Conservation (phyloP, 352 stramenopile species). For the Phytophthora syringae region DNA sequence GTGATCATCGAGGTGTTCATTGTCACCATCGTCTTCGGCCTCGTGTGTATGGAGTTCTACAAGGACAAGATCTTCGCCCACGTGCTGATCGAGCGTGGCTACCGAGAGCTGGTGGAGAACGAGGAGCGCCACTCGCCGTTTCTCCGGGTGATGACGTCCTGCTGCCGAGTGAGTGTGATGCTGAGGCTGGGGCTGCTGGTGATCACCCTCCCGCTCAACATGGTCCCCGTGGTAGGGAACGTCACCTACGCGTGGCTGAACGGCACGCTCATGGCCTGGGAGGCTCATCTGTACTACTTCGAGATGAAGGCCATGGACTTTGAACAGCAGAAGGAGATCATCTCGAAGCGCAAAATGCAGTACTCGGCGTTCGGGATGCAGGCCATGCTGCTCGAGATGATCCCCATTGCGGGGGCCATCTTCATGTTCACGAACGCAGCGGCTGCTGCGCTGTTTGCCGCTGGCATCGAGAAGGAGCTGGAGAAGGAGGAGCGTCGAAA, state of each 20-base stretch:
- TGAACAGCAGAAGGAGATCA: slow-evolving; percentile 53
- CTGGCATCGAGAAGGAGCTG: slow-evolving; percentile 54
- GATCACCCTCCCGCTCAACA: slow-evolving; percentile 61
- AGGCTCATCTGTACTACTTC: slow-evolving; percentile 69
- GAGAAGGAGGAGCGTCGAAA: slow-evolving; percentile 28
- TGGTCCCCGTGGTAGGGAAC: slow-evolving; percentile 61
- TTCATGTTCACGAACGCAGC: slow-evolving; percentile 72
- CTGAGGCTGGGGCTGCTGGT: slow-evolving; percentile 55
- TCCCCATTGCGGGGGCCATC: slow-evolving; percentile 51
- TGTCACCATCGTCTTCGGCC: slow-evolving; percentile 55
- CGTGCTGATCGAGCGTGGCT: slow-evolving; percentile 47
- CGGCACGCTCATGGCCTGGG: slow-evolving; percentile 58
- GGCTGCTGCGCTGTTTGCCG: slow-evolving; percentile 61
- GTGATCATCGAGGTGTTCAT: slow-evolving; percentile 65
- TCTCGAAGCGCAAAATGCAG: slow-evolving; percentile 43
- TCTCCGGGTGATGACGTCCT: slow-evolving; percentile 42
- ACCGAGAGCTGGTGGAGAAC: slow-evolving; percentile 50
- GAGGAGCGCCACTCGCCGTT: slow-evolving; percentile 50
- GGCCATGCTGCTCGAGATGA: slow-evolving; percentile 65
- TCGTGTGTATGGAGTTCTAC: slow-evolving; percentile 50
- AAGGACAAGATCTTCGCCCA: slow-evolving; percentile 64
- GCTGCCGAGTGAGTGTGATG: slow-evolving; percentile 59
- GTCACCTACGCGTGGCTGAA: slow-evolving; percentile 67
- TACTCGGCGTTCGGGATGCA: slow-evolving; percentile 67
- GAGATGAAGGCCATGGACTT: slow-evolving; percentile 58